Evolutionary conservation across 2,329 filamentous ascomycete genomes (phyloP).

Genomic region (Hymenoscyphus salicellus): DNA sequence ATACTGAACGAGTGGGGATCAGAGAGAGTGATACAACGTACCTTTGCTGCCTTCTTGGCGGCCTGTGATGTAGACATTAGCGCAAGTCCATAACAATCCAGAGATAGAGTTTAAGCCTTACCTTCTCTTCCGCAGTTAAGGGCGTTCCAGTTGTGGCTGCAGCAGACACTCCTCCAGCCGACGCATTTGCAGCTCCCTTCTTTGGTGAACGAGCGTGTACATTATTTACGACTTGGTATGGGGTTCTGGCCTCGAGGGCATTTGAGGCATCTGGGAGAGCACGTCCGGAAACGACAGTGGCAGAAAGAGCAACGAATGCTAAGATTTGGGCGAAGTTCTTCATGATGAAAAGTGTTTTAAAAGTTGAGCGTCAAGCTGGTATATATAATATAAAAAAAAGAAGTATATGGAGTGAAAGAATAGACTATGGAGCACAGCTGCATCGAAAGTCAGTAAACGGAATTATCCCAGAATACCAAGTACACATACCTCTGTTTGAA

Average conservation of each 20-base stretch:
- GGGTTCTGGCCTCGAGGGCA: constrained; percentile 23
- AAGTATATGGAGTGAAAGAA: constrained; percentile 24
- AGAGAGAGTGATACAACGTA: background rate
- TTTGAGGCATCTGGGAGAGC: constrained; percentile 25
- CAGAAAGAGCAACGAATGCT: constrained; percentile 39
- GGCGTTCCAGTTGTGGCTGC: constrained; percentile 18
- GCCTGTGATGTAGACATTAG: constrained; percentile 3
- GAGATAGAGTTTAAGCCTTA: background rate
- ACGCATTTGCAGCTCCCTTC: constrained; percentile 14
- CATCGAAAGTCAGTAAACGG: constrained; percentile 17
- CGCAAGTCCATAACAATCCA: background rate
- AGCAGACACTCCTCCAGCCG: constrained; percentile 5
- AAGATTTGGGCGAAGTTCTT: constrained; percentile 42
- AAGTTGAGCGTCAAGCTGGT: constrained; percentile 27
- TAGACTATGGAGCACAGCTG: constrained; percentile 33
- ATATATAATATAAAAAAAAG: constrained; percentile 18
- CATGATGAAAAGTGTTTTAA: constrained; percentile 36
- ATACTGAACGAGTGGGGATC: no score
- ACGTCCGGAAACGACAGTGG: constrained; percentile 36
- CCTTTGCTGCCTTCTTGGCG: constrained; percentile 7
- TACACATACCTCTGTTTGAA: constrained; percentile 27
- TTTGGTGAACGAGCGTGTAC: constrained; percentile 24
- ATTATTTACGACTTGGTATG: constrained; percentile 21
- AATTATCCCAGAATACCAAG: background rate
- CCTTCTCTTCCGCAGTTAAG: constrained; percentile 19